Evolutionary conservation across 2,329 filamentous ascomycete genomes (phyloP).

Genomic region (Ophiocordyceps unilateralis): DNA sequence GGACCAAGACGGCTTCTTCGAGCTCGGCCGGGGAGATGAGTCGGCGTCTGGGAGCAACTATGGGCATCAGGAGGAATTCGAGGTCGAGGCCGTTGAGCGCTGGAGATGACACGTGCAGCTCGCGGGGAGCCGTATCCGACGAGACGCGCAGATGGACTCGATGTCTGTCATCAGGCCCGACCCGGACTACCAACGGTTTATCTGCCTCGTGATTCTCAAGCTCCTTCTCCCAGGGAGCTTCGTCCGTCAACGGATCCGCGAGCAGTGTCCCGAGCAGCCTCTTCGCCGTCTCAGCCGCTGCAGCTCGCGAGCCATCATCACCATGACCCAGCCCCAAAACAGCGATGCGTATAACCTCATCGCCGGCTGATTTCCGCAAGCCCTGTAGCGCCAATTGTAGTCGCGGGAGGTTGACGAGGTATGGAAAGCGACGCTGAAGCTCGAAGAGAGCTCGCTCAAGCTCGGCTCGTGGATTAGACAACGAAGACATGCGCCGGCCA

Average conservation of each 20-base stretch:
- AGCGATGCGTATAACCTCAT: constrained; percentile 41
- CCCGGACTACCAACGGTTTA: constrained; percentile 46
- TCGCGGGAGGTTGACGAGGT: constrained; percentile 49
- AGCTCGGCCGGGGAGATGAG: constrained; percentile 21
- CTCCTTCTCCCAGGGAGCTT: constrained; percentile 49
- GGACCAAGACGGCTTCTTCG: constrained; percentile 56
- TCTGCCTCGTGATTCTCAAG: constrained; percentile 32
- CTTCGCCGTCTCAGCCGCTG: constrained; percentile 35
- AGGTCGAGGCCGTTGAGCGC: constrained; percentile 42
- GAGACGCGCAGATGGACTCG: constrained; percentile 12
- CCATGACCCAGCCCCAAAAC: constrained; percentile 30
- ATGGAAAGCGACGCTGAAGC: constrained; percentile 42
- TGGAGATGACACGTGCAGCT: constrained; percentile 46
- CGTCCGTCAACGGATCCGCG: constrained; percentile 48
- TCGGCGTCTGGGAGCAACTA: constrained; percentile 21
- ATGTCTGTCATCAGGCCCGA: constrained; percentile 17
- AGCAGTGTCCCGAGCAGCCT: constrained; percentile 51
- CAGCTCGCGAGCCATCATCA: constrained; percentile 5
- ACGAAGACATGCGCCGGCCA: not conserved
- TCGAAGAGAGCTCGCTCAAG: constrained; percentile 41
- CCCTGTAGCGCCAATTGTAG: constrained; percentile 56
- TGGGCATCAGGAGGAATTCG: constrained; percentile 43
- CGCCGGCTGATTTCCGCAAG: constrained; percentile 35
- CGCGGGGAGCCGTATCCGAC: constrained; percentile 26
- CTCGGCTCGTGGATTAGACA: constrained; percentile 24